These are phyloP conservation scores for Tephrocybe rancida DNA, from an alignment of 768 basidiomycete species.

Conservation along the genomic window DNA sequence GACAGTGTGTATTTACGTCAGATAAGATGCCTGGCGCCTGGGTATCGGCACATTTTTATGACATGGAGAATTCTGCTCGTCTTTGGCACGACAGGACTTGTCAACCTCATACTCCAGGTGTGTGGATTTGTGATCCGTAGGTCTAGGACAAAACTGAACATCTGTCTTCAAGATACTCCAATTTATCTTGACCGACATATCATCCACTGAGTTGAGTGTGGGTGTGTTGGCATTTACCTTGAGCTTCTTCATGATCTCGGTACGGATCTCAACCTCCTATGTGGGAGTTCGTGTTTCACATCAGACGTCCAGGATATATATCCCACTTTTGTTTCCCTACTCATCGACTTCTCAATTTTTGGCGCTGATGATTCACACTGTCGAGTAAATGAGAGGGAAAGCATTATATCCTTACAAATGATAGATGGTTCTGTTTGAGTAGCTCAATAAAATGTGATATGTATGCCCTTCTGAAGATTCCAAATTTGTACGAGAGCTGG, in stretches of 20 bases:
- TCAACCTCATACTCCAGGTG: neutral
- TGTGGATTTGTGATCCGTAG: neutral
- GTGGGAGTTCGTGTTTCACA: neutral
- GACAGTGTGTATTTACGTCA: no score
- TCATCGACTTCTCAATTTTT: no score
- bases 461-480: no score
- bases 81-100: neutral
- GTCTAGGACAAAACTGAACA: neutral
- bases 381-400: no score
- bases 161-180: neutral
- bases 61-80: no score
- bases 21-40: no score
- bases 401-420: no score
- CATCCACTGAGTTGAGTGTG: neutral
- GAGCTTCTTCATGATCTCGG: neutral
- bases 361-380: no score
- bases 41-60: no score
- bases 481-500: no score
- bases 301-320: neutral
- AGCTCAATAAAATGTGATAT: no score
- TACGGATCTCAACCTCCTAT: neutral
- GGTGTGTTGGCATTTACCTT: neutral
- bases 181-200: neutral
- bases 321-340: neutral
- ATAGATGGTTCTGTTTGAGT: no score